phyloP scores from a whole-genome alignment of 2,329 filamentous ascomycete species.

The Ophiostoma angusticollis region DNA sequence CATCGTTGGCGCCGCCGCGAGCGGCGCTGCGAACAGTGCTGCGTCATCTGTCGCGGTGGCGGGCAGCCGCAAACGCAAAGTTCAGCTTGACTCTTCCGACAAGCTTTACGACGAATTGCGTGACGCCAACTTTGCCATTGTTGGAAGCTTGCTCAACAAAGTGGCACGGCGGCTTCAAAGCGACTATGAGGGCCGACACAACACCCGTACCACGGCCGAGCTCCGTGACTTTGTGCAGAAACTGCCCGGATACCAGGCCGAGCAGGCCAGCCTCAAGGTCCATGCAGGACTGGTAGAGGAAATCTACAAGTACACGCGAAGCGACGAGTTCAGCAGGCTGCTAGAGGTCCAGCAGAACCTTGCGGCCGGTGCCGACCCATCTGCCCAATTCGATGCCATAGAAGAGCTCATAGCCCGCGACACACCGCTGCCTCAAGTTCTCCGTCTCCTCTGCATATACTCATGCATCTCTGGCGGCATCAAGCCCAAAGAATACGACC shows the following conservation, averaged over 20 bases:
- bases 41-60: constrained; percentile 36
- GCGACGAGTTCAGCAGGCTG: constrained; percentile 75
- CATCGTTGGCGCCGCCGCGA: constrained; percentile 53
- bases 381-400: constrained; percentile 77
- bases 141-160: constrained; percentile 79
- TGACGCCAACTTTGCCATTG: constrained; percentile 89
- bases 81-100: constrained; percentile 79
- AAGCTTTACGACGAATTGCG: constrained; percentile 77
- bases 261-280: constrained; percentile 82
- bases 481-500: constrained; percentile 76
- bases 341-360: constrained; percentile 94
- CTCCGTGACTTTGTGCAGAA: constrained; percentile 92
- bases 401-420: constrained; percentile 90
- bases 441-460: constrained; percentile 81
- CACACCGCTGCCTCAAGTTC: constrained; percentile 64
- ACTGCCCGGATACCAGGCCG: constrained; percentile 79
- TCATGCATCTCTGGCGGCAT: constrained; percentile 83
- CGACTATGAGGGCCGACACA: constrained; percentile 81
- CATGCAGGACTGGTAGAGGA: constrained; percentile 90
- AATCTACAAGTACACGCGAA: constrained; percentile 83
- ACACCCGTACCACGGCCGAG: constrained; percentile 77
- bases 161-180: constrained; percentile 72
- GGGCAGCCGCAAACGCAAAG: constrained; percentile 59
- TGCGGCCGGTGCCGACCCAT: constrained; percentile 78
- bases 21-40: constrained; percentile 40